These are phyloP conservation scores for Penicillium sp. DNA, from an alignment of 2,329 filamentous ascomycete species.

Conservation along the genomic window DNA sequence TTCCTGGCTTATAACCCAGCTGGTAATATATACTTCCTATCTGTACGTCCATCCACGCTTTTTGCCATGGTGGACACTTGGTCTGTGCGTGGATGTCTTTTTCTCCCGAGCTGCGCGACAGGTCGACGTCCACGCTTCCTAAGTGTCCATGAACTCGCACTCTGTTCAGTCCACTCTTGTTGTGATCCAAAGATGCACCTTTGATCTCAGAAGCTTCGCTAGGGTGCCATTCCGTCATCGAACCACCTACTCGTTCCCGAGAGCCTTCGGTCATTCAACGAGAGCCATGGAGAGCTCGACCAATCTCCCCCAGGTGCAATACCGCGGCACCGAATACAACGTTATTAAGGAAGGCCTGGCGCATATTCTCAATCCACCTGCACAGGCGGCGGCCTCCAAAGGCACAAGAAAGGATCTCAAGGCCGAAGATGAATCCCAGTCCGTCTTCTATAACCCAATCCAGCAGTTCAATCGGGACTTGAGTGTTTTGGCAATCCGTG, in stretches of 20 bases:
- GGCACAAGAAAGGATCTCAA: slow-evolving; percentile 44
- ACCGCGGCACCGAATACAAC: slow-evolving; percentile 55
- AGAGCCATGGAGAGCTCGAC: slow-evolving; percentile 22
- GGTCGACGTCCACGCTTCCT: not conserved
- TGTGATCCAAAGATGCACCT: slow-evolving; percentile 10
- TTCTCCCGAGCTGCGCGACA: slow-evolving; percentile 10
- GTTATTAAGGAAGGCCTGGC: slow-evolving; percentile 67
- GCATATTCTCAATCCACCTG: slow-evolving; percentile 62
- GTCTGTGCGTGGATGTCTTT: slow-evolving; percentile 25
- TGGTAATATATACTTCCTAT: too few species aligned
- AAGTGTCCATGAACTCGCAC: slow-evolving; percentile 16
- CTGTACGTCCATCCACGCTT: too few species aligned
- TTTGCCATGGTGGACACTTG: too few species aligned
- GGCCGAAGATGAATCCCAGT: slow-evolving; percentile 63
- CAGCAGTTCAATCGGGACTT: slow-evolving; percentile 98
- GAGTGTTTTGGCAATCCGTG: slow-evolving; percentile 86
- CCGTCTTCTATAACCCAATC: slow-evolving; percentile 97
- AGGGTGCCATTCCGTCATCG: slow-evolving; percentile 4
- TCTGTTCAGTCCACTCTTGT: slow-evolving; percentile 4
- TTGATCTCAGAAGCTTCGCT: slow-evolving; percentile 4
- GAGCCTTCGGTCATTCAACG: slow-evolving; percentile 10
- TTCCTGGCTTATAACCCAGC: too few species aligned
- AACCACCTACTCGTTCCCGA: slow-evolving; percentile 1
- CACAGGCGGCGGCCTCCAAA: slow-evolving; percentile 42
- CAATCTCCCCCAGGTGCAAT: slow-evolving; percentile 32